Evolutionary conservation across 805 yeast genomes (phyloP), one percentile per base, ranked within the genome.

Genomic region (Saccharomyces eubayanus): DNA sequence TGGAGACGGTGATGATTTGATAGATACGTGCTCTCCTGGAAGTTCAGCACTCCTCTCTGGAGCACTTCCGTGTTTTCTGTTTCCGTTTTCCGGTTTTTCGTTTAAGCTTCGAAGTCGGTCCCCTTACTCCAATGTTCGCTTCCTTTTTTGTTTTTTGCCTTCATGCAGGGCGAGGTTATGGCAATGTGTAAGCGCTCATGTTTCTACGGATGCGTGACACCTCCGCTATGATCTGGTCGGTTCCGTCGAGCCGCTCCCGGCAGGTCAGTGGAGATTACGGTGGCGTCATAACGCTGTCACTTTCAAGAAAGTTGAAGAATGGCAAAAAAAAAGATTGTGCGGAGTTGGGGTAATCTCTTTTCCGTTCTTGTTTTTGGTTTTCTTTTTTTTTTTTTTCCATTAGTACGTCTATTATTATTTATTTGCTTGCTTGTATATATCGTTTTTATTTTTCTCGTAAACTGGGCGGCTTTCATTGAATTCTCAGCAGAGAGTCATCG

Each of bases 401-500:
- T n/a, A n/a, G n/a, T n/a, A n/a, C n/a, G n/a, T n/a, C n/a, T n/a
- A n/a, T n/a, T n/a, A 36, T 36, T 36, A 36, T 11, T 36, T 36
- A 36, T 36, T 36, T 36, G 20, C 43, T 36, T 36, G 20, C 20
- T 36, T 16, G 24, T 36, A 36, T 36, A 36, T 16, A 36, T 6
- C 4, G n/a, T 36, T 36, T 16, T 36, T 16, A n/a, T n/a, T 16
- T 36, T 16, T 16, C 9, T 16, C 5, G 43, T 36, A n/a, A 21
- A 16, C 2, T 11, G 45, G 45, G 9, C 16, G 2, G 21, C 28
- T n/a, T 28, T 36, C 43, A 53, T 31, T 55, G 41, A 11, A 62
- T 55, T 21, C 47, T 55, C 55, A 74, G 64, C 45, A 77, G 57
- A 3, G 78, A 62, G 57, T 78, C 83, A 31, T 77, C 80, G 2